Evolutionary conservation across 352 stramenopile species (phyloP).

Genomic region (Pythium angustatum): DNA sequence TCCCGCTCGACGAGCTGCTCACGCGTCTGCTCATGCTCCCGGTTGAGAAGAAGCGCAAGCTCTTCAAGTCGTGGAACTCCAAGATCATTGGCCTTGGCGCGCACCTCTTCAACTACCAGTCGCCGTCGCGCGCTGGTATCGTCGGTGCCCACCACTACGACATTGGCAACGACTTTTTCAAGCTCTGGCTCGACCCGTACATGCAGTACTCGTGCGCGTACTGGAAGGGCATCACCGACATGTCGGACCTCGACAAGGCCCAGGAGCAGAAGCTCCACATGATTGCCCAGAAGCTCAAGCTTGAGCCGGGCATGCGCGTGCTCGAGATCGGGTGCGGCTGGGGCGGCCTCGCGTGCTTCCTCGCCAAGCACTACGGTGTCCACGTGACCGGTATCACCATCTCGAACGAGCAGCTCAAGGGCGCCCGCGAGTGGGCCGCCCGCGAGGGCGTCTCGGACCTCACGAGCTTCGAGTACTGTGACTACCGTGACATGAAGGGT

Average conservation of each 20-base stretch:
- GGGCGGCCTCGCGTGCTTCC: conserved; percentile 86
- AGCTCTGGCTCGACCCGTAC: conserved; percentile 85
- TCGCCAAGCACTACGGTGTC: conserved; percentile 85
- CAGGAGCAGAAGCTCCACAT: conserved; percentile 87
- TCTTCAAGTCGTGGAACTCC: conserved; percentile 88
- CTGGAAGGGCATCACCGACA: conserved; percentile 74
- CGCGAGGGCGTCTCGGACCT: conserved; percentile 81
- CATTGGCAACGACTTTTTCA: conserved; percentile 89
- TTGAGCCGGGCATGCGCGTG: conserved; percentile 81
- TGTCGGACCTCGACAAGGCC: conserved; percentile 77
- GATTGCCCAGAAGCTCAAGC: conserved; percentile 86
- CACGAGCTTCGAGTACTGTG: conserved; percentile 89
- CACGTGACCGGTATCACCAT: conserved; percentile 90
- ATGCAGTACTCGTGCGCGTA: conserved; percentile 90
- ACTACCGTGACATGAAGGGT: conserved; percentile 88
- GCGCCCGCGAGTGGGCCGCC: conserved; percentile 73
- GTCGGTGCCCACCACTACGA: conserved; percentile 87
- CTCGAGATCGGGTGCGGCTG: conserved; percentile 90
- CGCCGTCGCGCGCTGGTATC: conserved; percentile 76
- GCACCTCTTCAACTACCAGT: conserved; percentile 89
- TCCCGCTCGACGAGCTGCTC: conserved; percentile 75
- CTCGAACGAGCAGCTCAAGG: conserved; percentile 90
- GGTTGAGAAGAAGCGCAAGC: conserved; percentile 74
- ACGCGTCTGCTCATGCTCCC: conserved; percentile 71
- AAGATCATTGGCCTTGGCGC: conserved; percentile 75